Base-by-base conservation (phyloP, 495 filamentous ascomycete species). In the Penicillium bialowiezense region DNA sequence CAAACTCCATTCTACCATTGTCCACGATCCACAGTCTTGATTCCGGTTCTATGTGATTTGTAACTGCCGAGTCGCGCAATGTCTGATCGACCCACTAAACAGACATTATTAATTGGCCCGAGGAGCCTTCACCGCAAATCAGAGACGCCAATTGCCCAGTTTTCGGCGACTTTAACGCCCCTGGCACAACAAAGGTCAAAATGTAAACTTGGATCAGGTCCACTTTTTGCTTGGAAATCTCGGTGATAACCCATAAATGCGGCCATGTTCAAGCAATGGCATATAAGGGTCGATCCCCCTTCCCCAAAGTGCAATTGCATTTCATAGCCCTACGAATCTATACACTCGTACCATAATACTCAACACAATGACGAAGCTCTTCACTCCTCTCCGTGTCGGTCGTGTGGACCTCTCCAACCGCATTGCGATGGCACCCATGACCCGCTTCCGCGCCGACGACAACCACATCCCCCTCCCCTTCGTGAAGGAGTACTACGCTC, bases 401-500 rank as follows among this genome's bases (percentile, higher is more conserved):
- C 51, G 63, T 34, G 48, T 77, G 40, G 62, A 67, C 18, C 75
- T 80, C 35, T 56, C 60, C 32, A 71, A 80, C 59, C 76, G 77
- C 39, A 56, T 82, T 31, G 68, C 66, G 23, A 64, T 80, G 58
- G 74, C 76, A 0, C 78, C 76, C 0, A 47, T 81, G 44, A 82
- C 77, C 9, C 71, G 77, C 8, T 71, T 73, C 50, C 73, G 78
- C 26, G 66, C 62, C 39, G 51, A 54, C 40, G 77, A 88, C 36
- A 35, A 63, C 35, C 58, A 63, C 51, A 50, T 62, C 29, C 74
- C 77, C 10, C 55, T 66, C 32, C 55, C 64, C 8, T 40, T 79
- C 15, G 54, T 75, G 5, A 63, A 61, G 44, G 73, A 78, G 26
- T 78, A 83, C 69, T 82, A 83, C 54, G 55, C 56, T 5, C 79